Evolutionary conservation across 176 grass and related monocot genomes (phyloP), one percentile per base, ranked within the genome.

Genomic region (Chloris gayana): DNA sequence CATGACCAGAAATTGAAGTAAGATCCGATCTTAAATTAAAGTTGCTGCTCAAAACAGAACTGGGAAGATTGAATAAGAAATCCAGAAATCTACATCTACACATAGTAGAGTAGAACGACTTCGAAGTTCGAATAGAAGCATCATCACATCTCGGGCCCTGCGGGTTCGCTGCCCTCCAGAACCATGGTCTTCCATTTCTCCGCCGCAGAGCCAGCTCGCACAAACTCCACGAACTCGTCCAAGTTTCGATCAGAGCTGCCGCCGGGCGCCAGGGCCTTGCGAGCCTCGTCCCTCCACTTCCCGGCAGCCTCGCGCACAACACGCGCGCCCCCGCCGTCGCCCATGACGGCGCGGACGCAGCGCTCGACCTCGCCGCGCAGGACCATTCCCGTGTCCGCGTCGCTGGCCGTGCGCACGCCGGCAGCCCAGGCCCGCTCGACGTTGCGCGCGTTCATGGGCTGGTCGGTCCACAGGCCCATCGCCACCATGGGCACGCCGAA

Each of bases 401-500:
- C 67, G 5, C 79, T 26, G 58, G 57, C 58, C 14, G 54, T 79
- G 73, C 85, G 31, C 33, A 78, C 78, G 32, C 88, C 82, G 24
- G 58, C 73, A n/a, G 64, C 38, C 82, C 87, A 87, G 3, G 87
- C 33, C 1, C 44, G 69, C 79, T 90, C 91, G 57, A 86, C 68
- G 62, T 77, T 50, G 22, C 61, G 76, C 2, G 84, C 78, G 56
- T 94, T 91, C 38, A 70, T 75, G 0, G 81, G 86, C 73, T 93
- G 91, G 74, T 93, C 91, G 17, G 82, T 79, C 85, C 81, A 87
- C 27, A 85, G 79, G 0, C 73, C 29, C 85, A 89, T 37, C 33
- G 82, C 80, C 56, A 80, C 60, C 88, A 90, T 93, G 0, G 91
- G 85, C 74, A 90, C 79, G 1, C 88, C 85, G 69, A 74, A 88